A percentile compares a stretch with the other conserved stretches of the same genome.
Conservation (phyloP, 2,329 filamentous ascomycete genomes). For the Apiospora rasikravindrae region DNA sequence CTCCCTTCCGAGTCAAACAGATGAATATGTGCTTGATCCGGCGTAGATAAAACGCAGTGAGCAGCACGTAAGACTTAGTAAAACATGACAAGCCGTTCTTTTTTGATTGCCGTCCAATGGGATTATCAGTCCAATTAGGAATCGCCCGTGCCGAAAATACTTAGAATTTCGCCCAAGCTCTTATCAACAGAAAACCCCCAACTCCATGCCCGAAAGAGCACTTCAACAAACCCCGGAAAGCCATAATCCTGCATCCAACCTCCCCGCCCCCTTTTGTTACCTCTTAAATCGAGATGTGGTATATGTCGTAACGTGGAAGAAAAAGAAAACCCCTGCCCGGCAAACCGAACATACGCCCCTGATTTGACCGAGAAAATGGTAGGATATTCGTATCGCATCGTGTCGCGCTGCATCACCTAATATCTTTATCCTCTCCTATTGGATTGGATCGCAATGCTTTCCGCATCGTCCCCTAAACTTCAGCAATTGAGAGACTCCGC, state of each 20-base stretch:
- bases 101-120: neutral
- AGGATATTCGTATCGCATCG: neutral
- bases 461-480: neutral
- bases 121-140: slow-evolving; percentile 1
- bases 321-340: neutral
- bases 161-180: neutral
- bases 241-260: neutral
- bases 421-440: neutral
- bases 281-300: neutral
- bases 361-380: neutral
- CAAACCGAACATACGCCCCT: neutral
- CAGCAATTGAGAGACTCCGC: neutral
- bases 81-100: neutral
- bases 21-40: neutral
- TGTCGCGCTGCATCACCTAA: neutral
- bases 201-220: slow-evolving; percentile 27
- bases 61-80: neutral
- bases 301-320: neutral
- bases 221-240: neutral
- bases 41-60: neutral
- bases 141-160: neutral
- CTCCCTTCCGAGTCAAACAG: neutral
- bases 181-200: slow-evolving; percentile 22
- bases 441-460: neutral
- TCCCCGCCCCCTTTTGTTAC: neutral